These are phyloP conservation scores for Balamuthia mandrillaris DNA, from an alignment of 208 protist species.

Conservation along the genomic window DNA sequence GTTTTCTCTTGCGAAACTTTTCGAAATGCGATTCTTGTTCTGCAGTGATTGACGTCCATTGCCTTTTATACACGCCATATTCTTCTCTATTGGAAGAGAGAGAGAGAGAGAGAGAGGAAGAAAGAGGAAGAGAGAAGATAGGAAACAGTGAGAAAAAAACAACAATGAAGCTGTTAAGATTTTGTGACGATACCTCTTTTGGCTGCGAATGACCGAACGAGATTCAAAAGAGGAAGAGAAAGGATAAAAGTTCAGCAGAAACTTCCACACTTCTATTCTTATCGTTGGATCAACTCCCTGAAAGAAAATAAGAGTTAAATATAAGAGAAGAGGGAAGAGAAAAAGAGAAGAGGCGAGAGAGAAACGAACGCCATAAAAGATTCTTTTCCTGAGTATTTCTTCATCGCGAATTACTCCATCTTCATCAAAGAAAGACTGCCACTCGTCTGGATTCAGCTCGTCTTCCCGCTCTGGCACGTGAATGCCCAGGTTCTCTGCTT, in stretches of 20 bases:
- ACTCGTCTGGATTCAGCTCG: not conserved
- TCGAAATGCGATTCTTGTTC: not conserved
- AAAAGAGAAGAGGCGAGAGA: not conserved
- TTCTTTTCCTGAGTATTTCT: conserved; percentile 10
- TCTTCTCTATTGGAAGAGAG: not conserved
- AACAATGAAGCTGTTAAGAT: not conserved
- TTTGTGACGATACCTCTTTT: not conserved
- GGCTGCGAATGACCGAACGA: not conserved
- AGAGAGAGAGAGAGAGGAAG: not conserved
- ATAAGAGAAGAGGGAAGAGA: not conserved
- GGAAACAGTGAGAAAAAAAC: not conserved
- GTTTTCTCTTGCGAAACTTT: not conserved
- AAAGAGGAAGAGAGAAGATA: not conserved
- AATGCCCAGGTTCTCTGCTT: not conserved
- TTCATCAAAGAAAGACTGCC: conserved; percentile 13
- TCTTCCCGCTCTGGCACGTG: not conserved
- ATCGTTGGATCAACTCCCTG: conserved; percentile 21
- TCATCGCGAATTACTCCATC: not conserved
- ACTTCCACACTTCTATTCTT: conserved; percentile 1
- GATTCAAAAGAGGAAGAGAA: not conserved
- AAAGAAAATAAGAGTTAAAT: not conserved
- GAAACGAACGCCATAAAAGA: not conserved
- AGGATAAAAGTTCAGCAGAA: not conserved
- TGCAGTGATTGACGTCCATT: conserved; percentile 6
- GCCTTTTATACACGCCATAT: conserved; percentile 15